Percentiles rank a stretch among this genome's conserved stretches.
These are phyloP conservation scores for Suillus plorans DNA, from an alignment of 768 basidiomycete species.

Conservation along the genomic window DNA sequence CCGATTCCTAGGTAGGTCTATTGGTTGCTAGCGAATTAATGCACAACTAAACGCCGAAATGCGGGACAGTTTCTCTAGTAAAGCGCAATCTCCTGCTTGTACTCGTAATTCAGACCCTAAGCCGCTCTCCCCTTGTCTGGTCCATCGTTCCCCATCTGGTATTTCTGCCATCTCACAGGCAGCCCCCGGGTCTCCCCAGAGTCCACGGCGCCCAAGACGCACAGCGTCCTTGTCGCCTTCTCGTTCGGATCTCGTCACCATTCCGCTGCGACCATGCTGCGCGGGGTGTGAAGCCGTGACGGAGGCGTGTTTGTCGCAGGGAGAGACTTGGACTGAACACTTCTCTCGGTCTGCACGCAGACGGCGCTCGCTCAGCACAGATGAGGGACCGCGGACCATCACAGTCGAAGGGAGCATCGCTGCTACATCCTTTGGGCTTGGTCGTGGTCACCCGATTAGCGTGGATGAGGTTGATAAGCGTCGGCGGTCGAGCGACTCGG, in stretches of 20 bases:
- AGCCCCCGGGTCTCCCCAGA: conserved; percentile 9
- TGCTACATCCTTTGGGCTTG: conserved; percentile 21
- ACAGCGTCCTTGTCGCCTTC: conserved; percentile 33
- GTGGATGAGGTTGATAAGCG: conserved; percentile 69
- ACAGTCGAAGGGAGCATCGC: conserved; percentile 32
- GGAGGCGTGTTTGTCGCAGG: conserved; percentile 54
- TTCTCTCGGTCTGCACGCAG: conserved; percentile 64
- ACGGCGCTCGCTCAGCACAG: conserved; percentile 47
- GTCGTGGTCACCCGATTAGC: conserved; percentile 38
- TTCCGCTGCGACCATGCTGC: conserved; percentile 76
- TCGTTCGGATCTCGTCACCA: conserved; percentile 43
- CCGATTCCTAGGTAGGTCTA: conserved; percentile 58
- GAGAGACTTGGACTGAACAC: conserved; percentile 59
- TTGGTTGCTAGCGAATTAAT: neutral
- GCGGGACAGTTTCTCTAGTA: conserved; percentile 41
- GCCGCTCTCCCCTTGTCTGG: conserved; percentile 55
- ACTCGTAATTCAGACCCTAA: conserved; percentile 31
- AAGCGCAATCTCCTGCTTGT: conserved; percentile 41
- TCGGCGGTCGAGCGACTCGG: conserved; percentile 43
- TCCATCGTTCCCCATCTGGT: conserved; percentile 41
- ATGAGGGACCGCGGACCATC: conserved; percentile 31
- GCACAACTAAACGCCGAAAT: neutral
- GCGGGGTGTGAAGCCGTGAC: conserved; percentile 57
- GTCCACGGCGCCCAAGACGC: conserved; percentile 17
- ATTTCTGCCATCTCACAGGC: neutral